Base-by-base conservation (phyloP, 192 early-diverging fungal species). In the Gaertneriomyces semiglobifer region DNA sequence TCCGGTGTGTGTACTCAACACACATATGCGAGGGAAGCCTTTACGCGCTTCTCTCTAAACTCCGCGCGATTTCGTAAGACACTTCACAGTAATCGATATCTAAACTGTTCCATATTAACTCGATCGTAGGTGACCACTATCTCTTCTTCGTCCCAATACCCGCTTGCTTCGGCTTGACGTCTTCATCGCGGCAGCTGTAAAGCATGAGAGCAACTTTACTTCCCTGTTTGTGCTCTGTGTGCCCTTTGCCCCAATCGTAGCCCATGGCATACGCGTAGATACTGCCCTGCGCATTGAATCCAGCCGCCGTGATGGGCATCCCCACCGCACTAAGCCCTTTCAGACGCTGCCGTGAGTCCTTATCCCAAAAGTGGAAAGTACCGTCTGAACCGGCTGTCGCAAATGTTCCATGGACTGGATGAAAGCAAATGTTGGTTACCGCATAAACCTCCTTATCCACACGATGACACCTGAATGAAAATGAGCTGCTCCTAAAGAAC, bases 391-490 rank as follows among this genome's bases (percentile, higher is more conserved):
- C 92, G 4, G 86, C 85, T 11, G 94, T 94, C 16, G 89, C 84
- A 70, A 96, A 94, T 10, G 96, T 96, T 41, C 93, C 92, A 73
- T 91, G 88, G 3, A 76, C 41, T 2, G 92, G 92, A 71, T 94
- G 89, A 74, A 95, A 90, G 58, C 86, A 86, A 48, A 86, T 78
- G 11, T 74, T 74, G 68, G 90, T 91, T 55, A 92, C 88, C 18
- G 88, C 63, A 66, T 82, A 90, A 4, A 56, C 72, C 11, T 20
- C 53, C 53, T 83, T 81, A 20, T 80, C 80, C 41, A 88, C 88
- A 51, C 96, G 87, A 75, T 98, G 96, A 74, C 96, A 98, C 67
- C 92, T 94, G 86, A 92, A 94, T 41, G 93, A 88, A 77, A 98
- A 92, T 74, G 66, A 68, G 8, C 48, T 7, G 10, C 94, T 90